These are phyloP conservation scores for Raphanus raphanistrum DNA, from an alignment of 345 rosid species.

Conservation along the genomic window DNA sequence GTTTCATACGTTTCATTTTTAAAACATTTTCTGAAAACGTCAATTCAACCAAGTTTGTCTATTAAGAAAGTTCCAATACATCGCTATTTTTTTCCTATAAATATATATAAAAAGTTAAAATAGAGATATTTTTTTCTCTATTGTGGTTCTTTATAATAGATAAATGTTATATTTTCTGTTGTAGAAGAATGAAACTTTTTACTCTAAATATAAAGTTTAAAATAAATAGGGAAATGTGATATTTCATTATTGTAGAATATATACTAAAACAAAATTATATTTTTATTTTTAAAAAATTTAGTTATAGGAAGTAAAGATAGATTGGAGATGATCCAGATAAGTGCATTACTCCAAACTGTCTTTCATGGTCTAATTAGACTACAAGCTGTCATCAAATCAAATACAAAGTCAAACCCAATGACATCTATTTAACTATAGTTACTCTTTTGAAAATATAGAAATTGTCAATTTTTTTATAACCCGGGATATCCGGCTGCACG, in stretches of 20 bases:
- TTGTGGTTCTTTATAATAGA: not conserved
- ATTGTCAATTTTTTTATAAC: not conserved
- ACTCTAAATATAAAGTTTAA: not conserved
- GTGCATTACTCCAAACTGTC: slow-evolving; percentile 10
- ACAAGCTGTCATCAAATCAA: slow-evolving; percentile 2
- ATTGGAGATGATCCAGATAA: not conserved
- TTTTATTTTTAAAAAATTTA: too few relatives aligned
- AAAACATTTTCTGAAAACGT: not conserved
- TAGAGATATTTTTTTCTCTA: not conserved
- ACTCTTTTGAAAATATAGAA: not conserved
- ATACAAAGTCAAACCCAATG: not conserved
- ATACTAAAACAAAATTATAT: too few relatives aligned
- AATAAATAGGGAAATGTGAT: not conserved
- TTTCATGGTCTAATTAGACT: slow-evolving; percentile 14
- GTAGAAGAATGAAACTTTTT: not conserved
- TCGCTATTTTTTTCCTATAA: too few relatives aligned
- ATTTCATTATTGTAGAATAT: not conserved
- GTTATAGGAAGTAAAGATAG: too few relatives aligned
- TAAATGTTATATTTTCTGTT: not conserved
- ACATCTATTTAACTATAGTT: not conserved
- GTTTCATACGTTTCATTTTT: not conserved
- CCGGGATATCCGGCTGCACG: too few relatives aligned
- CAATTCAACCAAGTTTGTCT: not conserved
- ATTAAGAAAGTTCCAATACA: too few relatives aligned
- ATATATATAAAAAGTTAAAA: too few relatives aligned